Evolutionary conservation across 495 filamentous ascomycete genomes (phyloP), one percentile per base, ranked within the genome.

Genomic region (Penicillium macrosclerotiorum): DNA sequence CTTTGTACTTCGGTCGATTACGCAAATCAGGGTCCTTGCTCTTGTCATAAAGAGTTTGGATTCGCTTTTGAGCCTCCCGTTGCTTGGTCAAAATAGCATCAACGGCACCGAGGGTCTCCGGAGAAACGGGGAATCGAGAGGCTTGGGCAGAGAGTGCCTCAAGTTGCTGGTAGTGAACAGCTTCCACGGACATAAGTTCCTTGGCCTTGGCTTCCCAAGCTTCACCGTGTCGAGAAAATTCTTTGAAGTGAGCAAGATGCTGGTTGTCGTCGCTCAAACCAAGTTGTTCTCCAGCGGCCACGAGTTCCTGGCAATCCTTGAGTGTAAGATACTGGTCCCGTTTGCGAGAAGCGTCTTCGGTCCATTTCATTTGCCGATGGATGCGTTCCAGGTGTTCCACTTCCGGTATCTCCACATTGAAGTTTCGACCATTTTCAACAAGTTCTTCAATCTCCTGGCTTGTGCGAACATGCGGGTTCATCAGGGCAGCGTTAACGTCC

Each of bases 41-140:
- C 41, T 83, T 81, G 32, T 92, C 83, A 49, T 83, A 90, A 1
- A 97, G 68, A 19, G 83, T 79, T 35, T 88, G 68, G 37, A 97
- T 94, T 57, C 89, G 85, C 27, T 85, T 83, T 60, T 95, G 90
- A 1, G 91, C 90, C 62, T 97, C 93, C 36, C 94, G 85, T 62
- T 99, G 93, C 69, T 96, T 97, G 60, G 89, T 89, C 46, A 99
- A 74, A 47, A 96, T 96, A 40, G 88, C 85, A 57, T 99, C 94
- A 32, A 99, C 86, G 9, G 79, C 78, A 13, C 84, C 81, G 9
- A 95, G 74, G 0, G 90, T 96, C 25, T 92, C 85, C 5, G 82
- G 69, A 1, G 84, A 84, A 22, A 97, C 90, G 0, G 93, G 93
- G 32, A 96, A 77, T 5, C 76, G 75, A 26, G 81, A 80, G n/a